Evolutionary conservation across 2,329 filamentous ascomycete genomes (phyloP).

Genomic region (Calonectria hawksworthii): DNA sequence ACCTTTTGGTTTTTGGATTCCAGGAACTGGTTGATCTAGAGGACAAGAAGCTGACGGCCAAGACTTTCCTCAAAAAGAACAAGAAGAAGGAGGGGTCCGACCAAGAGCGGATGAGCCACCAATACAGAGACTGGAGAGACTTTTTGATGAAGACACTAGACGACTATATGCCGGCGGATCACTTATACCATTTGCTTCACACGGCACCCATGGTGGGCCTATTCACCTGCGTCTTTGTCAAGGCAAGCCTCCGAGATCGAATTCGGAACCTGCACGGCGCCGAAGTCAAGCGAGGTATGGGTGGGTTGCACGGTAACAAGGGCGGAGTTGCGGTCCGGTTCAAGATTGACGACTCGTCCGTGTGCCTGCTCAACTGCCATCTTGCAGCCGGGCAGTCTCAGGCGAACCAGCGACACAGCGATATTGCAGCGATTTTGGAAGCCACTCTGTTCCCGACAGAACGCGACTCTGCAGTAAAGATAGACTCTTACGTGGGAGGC

Average conservation of each 20-base stretch:
- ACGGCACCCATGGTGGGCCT: constrained; percentile 90
- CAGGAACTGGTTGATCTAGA: constrained; percentile 98
- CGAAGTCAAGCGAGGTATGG: constrained; percentile 96
- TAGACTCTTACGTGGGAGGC: constrained; percentile 89
- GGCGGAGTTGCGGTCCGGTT: constrained; percentile 94
- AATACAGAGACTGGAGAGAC: constrained; percentile 97
- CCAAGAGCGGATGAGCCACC: constrained; percentile 94
- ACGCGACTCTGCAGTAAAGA: constrained; percentile 74
- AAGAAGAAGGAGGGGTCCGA: constrained; percentile 86
- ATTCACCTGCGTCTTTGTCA: constrained; percentile 97
- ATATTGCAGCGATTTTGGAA: constrained; percentile 91
- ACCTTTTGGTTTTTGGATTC: constrained; percentile 95
- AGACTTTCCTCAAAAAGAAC: constrained; percentile 91
- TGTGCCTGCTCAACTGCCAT: constrained; percentile 98
- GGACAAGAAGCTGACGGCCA: constrained; percentile 97
- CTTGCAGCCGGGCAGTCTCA: constrained; percentile 93
- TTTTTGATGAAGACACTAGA: constrained; percentile 87
- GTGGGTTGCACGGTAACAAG: constrained; percentile 95
- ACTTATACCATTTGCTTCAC: constrained; percentile 88
- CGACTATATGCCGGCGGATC: constrained; percentile 82
- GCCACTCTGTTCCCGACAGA: constrained; percentile 80
- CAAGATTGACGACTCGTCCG: constrained; percentile 89
- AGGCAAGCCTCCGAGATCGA: constrained; percentile 80
- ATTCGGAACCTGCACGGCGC: constrained; percentile 83
- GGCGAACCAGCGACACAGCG: constrained; percentile 91